phyloP scores from a whole-genome alignment of 2,329 filamentous ascomycete species.

The Stemphylium vesicarium region DNA sequence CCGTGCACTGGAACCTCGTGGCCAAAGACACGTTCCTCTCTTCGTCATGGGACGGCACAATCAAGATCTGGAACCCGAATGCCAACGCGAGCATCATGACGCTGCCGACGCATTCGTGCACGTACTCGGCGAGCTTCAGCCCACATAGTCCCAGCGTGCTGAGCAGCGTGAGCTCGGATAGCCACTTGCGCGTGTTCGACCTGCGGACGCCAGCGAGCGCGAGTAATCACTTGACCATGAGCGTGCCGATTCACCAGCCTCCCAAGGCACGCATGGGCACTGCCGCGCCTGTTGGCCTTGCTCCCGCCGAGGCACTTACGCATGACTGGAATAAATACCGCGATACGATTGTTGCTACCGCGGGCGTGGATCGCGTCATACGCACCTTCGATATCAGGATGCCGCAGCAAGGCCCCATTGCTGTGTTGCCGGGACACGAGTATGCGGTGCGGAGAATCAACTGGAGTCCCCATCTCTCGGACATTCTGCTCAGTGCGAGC shows the following conservation, averaged over 20 bases:
- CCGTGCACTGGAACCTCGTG: slow-evolving; percentile 89
- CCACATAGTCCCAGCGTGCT: slow-evolving; percentile 86
- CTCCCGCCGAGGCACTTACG: slow-evolving; percentile 84
- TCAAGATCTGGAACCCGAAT: slow-evolving; percentile 94
- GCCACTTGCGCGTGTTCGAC: slow-evolving; percentile 88
- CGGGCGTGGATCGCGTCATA: slow-evolving; percentile 84
- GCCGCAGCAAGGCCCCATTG: slow-evolving; percentile 72
- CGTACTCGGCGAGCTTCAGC: slow-evolving; percentile 90
- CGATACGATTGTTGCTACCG: slow-evolving; percentile 81
- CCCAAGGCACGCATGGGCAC: slow-evolving; percentile 59
- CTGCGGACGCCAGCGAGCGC: slow-evolving; percentile 84
- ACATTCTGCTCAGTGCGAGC: slow-evolving; percentile 84
- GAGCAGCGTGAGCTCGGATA: slow-evolving; percentile 88
- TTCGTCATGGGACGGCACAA: slow-evolving; percentile 93
- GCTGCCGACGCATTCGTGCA: slow-evolving; percentile 89
- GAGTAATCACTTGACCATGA: slow-evolving; percentile 82
- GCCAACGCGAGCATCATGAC: slow-evolving; percentile 77
- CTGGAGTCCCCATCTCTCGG: slow-evolving; percentile 93
- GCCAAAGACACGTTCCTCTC: slow-evolving; percentile 90
- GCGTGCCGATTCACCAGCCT: slow-evolving; percentile 81
- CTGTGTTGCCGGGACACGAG: slow-evolving; percentile 81
- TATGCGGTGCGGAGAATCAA: slow-evolving; percentile 86
- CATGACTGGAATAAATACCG: slow-evolving; percentile 99
- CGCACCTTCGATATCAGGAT: slow-evolving; percentile 90
- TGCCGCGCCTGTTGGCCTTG: slow-evolving; percentile 50